Conservation (phyloP, 129 eudicot genomes). For the Ambrosia artemisiifolia region DNA sequence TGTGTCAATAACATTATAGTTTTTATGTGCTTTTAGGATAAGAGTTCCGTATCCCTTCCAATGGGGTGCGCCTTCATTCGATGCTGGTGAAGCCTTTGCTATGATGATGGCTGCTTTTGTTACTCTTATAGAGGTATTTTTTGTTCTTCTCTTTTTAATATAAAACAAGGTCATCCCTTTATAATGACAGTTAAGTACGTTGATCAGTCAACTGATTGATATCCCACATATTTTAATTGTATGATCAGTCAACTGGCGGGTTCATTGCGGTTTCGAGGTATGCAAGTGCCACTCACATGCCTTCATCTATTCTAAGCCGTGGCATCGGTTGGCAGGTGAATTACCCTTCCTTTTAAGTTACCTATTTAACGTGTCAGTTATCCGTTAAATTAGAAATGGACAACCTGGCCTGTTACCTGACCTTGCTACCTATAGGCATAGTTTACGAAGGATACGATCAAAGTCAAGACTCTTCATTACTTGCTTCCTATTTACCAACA, state of each 20-base stretch:
- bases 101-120: constrained; percentile 79
- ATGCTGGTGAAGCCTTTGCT: constrained; percentile 83
- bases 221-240: constrained; percentile 13
- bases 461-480: neutral
- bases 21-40: constrained; percentile 38
- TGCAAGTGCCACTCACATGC: constrained; percentile 76
- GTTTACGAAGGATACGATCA: neutral
- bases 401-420: neutral
- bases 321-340: constrained; percentile 83
- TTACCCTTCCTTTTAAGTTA: neutral
- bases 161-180: neutral
- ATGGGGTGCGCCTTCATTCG: constrained; percentile 73
- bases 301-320: constrained; percentile 67
- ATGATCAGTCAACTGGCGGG: constrained; percentile 61
- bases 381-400: neutral
- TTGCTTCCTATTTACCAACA: neutral
- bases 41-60: constrained; percentile 77
- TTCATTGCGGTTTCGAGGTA: constrained; percentile 71
- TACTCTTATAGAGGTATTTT: constrained; percentile 58
- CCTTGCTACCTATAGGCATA: neutral
- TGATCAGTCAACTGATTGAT: constrained; percentile 1
- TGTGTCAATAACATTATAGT: neutral
- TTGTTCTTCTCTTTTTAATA: neutral
- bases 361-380: too few relatives aligned
- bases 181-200: neutral